Evolutionary conservation across 768 basidiomycete genomes (phyloP), one percentile per base, ranked within the genome.

Genomic region (Lactarius trivialis): DNA sequence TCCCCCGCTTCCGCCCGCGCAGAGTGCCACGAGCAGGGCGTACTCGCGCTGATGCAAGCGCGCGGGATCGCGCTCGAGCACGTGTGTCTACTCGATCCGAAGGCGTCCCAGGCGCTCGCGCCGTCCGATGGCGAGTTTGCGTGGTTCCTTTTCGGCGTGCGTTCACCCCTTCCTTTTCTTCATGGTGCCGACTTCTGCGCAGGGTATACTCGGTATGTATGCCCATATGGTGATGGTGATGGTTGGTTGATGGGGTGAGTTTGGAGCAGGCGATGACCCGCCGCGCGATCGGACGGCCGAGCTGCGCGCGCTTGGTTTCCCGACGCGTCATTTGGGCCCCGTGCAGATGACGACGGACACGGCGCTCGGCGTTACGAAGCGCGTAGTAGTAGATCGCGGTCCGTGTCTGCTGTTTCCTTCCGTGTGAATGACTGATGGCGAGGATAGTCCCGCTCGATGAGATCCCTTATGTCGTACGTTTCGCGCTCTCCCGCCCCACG

Each of bases 281-380:
- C 96, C 96, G 0, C 81, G 93, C 39, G 96, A 99, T 72, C 81
- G 96, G 56, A 99, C 96, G 2, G 82, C 85, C 1, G 91, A 96
- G 71, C 82, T 99, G 37, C 87, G 96, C 33, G 80, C 79, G 17
- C 76, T 93, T 39, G 94, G 94, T 1, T 99, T 96, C 72, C 90
- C 92, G 1, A 82, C 82, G 7, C 82, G 97, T 34, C 91, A 90
- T 73, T 78, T 99, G 8, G 94, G 93, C 0, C 77, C 85, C 2
- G 78, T 93, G 1, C 97, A 99, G 74, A 99, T 99, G 97, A 98
- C 97, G 34, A 99, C 97, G 0, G 96, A 99, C 74, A 98, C 96
- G 1, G 96, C 96, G 1, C 77, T 98, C 0, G 92, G 89, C 5
- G 96, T 97, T 4, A 92, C 93, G 0, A 94, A 93, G 70, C 73